phyloP scores from a whole-genome alignment of 148 eudicot genomes.

The Amaranthus hypochondriacus region DNA sequence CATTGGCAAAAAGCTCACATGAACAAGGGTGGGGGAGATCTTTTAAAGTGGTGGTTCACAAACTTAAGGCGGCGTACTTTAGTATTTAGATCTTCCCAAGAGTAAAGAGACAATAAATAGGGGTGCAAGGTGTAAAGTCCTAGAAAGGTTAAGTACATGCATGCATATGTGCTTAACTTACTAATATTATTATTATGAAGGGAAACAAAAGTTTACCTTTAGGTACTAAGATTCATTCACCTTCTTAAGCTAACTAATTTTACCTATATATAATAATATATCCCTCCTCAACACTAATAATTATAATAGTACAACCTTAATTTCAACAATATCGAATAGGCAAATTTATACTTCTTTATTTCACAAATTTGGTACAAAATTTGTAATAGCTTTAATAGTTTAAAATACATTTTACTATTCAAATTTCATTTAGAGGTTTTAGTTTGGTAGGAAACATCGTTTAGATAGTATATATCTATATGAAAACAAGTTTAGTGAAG shows the following conservation, averaged over 20 bases:
- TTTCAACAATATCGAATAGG: too few species aligned
- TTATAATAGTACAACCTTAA: too few species aligned
- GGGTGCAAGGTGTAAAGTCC: constrained; percentile 11
- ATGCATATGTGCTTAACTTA: constrained; percentile 11
- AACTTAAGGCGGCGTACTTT: constrained; percentile 22
- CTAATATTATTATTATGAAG: neutral
- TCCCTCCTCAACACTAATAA: too few species aligned
- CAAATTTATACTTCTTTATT: too few species aligned
- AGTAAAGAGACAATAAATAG: constrained; percentile 8
- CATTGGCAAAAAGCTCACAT: constrained; percentile 15
- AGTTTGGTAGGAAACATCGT: too few species aligned
- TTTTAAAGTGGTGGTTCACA: constrained; percentile 21
- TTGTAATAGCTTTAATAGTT: too few species aligned
- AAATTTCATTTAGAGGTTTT: too few species aligned
- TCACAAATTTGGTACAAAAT: too few species aligned
- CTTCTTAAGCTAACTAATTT: neutral
- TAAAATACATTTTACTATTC: too few species aligned
- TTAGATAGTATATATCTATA: too few species aligned
- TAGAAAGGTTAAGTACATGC: constrained; percentile 24
- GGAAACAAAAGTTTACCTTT: neutral
- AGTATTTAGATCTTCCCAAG: constrained; percentile 24
- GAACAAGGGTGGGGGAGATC: neutral
- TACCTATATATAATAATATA: too few species aligned
- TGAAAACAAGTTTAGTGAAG: too few species aligned
- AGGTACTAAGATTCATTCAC: neutral